A percentile compares a stretch with the other conserved stretches of the same genome.
These are phyloP conservation scores for Amanita pallidorosea DNA, from an alignment of 768 basidiomycete species.

Conservation along the genomic window DNA sequence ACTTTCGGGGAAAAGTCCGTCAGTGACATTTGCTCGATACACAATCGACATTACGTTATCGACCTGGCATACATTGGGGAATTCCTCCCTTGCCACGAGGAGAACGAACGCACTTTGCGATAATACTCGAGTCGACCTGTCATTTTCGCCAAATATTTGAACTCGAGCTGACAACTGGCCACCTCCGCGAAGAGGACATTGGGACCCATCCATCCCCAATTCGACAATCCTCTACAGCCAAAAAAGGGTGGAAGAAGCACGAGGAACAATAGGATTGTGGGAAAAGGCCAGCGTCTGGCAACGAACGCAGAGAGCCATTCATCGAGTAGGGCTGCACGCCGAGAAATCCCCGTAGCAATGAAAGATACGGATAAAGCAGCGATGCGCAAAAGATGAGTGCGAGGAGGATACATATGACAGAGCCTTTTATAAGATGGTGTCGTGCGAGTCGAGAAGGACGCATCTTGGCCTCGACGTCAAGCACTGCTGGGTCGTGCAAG, in stretches of 20 bases:
- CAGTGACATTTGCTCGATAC: conserved; percentile 17
- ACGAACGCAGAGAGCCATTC: too few relatives aligned
- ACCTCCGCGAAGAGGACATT: conserved; percentile 26
- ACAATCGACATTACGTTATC: conserved; percentile 28
- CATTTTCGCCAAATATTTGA: conserved; percentile 61
- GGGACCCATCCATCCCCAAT: conserved; percentile 18
- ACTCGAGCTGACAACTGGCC: conserved; percentile 58
- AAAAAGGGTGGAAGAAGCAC: not conserved
- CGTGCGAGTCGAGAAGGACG: too few relatives aligned
- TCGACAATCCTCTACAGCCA: conserved; percentile 18
- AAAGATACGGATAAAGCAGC: too few relatives aligned
- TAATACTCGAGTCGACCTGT: conserved; percentile 51
- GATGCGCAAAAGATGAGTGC: too few relatives aligned
- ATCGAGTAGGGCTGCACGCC: too few relatives aligned
- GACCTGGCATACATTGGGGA: conserved; percentile 12
- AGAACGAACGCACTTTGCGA: conserved; percentile 13
- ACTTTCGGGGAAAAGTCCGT: conserved; percentile 24
- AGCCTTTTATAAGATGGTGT: too few relatives aligned
- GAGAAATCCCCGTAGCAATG: too few relatives aligned
- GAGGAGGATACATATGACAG: too few relatives aligned
- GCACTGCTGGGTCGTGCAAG: too few relatives aligned
- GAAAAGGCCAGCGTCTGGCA: not conserved
- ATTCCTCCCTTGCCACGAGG: not conserved
- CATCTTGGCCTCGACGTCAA: too few relatives aligned
- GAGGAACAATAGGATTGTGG: not conserved